Percentiles rank a stretch among this genome's conserved stretches.
phyloP scores from a whole-genome alignment of 768 basidiomycete species.

The Auricularia cornea region DNA sequence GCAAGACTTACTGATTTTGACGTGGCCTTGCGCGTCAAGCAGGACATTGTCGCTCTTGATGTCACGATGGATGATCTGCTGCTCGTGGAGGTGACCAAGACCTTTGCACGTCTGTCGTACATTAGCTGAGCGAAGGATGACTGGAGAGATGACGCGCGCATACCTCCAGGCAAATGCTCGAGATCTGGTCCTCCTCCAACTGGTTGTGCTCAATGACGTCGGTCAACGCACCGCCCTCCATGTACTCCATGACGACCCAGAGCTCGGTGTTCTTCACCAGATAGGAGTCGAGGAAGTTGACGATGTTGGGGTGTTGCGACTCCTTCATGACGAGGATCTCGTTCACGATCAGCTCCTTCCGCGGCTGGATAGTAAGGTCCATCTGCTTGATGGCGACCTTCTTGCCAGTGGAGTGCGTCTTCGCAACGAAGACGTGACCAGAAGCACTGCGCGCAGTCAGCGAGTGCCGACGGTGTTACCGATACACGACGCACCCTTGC shows the following conservation, averaged over 20 bases:
- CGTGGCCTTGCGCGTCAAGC: conserved; percentile 81
- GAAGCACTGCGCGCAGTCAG: conserved; percentile 67
- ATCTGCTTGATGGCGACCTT: conserved; percentile 98
- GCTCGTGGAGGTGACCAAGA: conserved; percentile 83
- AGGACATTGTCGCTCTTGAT: conserved; percentile 97
- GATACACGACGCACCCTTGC: conserved; percentile 93
- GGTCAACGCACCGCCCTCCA: conserved; percentile 96
- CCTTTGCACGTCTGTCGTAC: conserved; percentile 81
- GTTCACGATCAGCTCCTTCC: conserved; percentile 96
- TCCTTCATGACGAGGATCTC: conserved; percentile 99
- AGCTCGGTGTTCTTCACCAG: conserved; percentile 81
- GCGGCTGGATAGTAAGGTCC: conserved; percentile 89
- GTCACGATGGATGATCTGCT: conserved; percentile 93
- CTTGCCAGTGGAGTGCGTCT: conserved; percentile 70
- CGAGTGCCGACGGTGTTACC: no score
- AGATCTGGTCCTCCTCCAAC: conserved; percentile 90
- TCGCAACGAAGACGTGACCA: conserved; percentile 96
- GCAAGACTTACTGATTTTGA: conserved; percentile 84
- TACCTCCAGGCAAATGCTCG: conserved; percentile 86
- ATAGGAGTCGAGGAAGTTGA: conserved; percentile 90
- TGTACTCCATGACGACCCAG: conserved; percentile 99
- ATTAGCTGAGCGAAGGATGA: neutral
- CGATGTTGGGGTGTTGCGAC: conserved; percentile 93
- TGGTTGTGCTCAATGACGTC: conserved; percentile 98
- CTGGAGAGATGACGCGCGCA: conserved; percentile 16